Base-by-base conservation (phyloP, 2,329 filamentous ascomycete species). In the Cercospora beticola region DNA sequence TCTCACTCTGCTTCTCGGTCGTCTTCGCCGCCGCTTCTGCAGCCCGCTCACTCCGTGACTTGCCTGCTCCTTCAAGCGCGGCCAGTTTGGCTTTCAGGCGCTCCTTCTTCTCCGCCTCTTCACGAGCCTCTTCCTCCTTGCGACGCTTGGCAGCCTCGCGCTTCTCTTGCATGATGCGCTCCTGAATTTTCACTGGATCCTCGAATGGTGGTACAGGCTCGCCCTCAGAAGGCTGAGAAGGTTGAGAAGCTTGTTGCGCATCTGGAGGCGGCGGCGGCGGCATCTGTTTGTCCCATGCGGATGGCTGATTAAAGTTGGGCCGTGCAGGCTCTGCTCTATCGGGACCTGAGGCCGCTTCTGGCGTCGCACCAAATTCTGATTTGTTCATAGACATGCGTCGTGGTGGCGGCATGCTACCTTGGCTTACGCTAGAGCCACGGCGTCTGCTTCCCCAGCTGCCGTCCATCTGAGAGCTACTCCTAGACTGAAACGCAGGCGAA, bases 351-450 rank as follows among this genome's bases (percentile, higher is more conserved):
- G 63, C 63, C 21, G 58, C 54, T 49, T 70, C 70, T 21, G 72
- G 68, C 21, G 71, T 73, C 30, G 62, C 66, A 36, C 68, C 66
- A 43, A 79, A 75, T 36, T 81, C 79, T 63, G 83, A 83, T 66
- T 83, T 83, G 70, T 83, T 71, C 56, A 75, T 82, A 0, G 87
- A 89, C 82, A 86, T 85, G 36, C 90, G 88, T 73, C 90, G 87
- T 73, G 86, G 85, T 71, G 89, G 87, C 43, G 87, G 85, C 69
- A 90, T 90, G 78, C 93, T 97, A 68, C 91, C 92, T 65, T 92
- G 93, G 78, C 94, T 97, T 49, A 97, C 90, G 2, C 94, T 98
- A 16, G 94, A 97, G 67, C 91, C 91, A 71, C 94, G 89, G 36
- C 72, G 68, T 70, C 93, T 89, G 72, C 93, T 89, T 72, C 93